A percentile compares a stretch with the other conserved stretches of the same genome.
Evolutionary conservation across 495 filamentous ascomycete species (phyloP).

Genomic region (Neurospora sp.): DNA sequence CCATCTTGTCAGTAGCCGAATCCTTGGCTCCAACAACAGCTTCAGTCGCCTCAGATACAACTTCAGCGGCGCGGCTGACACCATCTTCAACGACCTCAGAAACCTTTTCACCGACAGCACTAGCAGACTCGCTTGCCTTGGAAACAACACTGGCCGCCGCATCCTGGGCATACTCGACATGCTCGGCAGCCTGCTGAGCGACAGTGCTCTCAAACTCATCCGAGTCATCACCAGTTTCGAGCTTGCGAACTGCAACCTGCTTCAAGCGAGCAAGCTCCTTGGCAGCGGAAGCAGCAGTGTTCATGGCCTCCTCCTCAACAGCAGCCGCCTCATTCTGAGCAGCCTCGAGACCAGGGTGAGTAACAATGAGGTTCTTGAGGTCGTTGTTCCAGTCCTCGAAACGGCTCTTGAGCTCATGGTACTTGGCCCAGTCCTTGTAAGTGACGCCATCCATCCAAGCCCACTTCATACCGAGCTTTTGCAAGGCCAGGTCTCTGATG

Average conservation of each 20-base stretch:
- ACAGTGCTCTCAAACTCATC: slow-evolving; percentile 58
- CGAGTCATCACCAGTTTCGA: slow-evolving; percentile 61
- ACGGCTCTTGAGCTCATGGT: slow-evolving; percentile 72
- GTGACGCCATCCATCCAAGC: slow-evolving; percentile 92
- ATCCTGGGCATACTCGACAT: slow-evolving; percentile 18
- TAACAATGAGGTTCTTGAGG: slow-evolving; percentile 59
- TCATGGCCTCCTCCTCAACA: slow-evolving; percentile 69
- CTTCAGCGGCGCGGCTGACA: slow-evolving; percentile 6
- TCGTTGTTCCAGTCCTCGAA: slow-evolving; percentile 80
- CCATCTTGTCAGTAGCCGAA: slow-evolving; percentile 10
- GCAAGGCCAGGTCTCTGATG: slow-evolving; percentile 79
- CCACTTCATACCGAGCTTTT: slow-evolving; percentile 97
- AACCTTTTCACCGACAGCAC: slow-evolving; percentile 9
- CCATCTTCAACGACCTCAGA: slow-evolving; percentile 15
- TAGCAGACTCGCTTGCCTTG: slow-evolving; percentile 2
- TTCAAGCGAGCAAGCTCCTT: slow-evolving; percentile 76
- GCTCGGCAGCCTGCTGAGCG: slow-evolving; percentile 34
- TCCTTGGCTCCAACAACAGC: slow-evolving; percentile 8
- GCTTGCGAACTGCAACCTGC: slow-evolving; percentile 78
- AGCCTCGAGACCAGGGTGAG: slow-evolving; percentile 62
- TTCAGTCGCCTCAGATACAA: slow-evolving; percentile 1
- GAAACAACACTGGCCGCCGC: slow-evolving; percentile 11
- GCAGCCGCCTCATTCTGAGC: slow-evolving; percentile 58
- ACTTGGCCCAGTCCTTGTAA: slow-evolving; percentile 92
- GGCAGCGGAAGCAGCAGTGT: slow-evolving; percentile 66